phyloP scores from a whole-genome alignment of 1,284 basidiomycete species.

The Gymnopus androsaceus region DNA sequence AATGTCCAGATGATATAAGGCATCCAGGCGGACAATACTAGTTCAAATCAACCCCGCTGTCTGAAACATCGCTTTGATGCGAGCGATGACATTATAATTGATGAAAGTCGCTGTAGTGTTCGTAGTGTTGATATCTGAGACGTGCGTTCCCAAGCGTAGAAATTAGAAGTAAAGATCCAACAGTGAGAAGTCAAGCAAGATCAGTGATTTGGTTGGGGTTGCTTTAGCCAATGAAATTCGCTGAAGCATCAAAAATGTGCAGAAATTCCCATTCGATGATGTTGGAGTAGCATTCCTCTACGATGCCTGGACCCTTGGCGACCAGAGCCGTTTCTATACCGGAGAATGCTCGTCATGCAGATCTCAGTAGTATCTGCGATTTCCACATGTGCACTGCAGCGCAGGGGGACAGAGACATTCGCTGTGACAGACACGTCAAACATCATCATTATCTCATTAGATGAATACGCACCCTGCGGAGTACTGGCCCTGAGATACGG shows the following conservation, averaged over 20 bases:
- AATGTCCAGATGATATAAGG: not conserved
- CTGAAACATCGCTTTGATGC: slow-evolving; percentile 4
- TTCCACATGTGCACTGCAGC: slow-evolving; percentile 19
- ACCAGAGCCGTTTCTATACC: too few species aligned
- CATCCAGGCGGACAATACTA: not conserved
- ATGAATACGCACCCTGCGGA: slow-evolving; percentile 8
- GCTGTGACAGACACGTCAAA: slow-evolving; percentile 4
- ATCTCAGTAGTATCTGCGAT: slow-evolving; percentile 13
- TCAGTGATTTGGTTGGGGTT: slow-evolving; percentile 8
- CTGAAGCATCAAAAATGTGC: not conserved
- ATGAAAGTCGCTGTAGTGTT: not conserved
- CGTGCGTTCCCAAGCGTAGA: slow-evolving; percentile 6
- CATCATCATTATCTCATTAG: slow-evolving; percentile 4
- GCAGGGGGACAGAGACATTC: slow-evolving; percentile 17
- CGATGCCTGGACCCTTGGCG: slow-evolving; percentile 4
- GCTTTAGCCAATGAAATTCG: slow-evolving; percentile 3
- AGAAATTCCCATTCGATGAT: slow-evolving; percentile 6
- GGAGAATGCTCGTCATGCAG: not conserved
- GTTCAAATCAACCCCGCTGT: slow-evolving; percentile 2
- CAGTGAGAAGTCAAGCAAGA: not conserved
- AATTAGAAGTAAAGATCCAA: slow-evolving; percentile 9
- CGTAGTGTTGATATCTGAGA: too few species aligned
- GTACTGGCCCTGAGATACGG: slow-evolving; percentile 13
- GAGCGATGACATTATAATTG: not conserved
- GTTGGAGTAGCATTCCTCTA: too few species aligned